Evolutionary conservation across 129 eudicot species (phyloP), one percentile per base, ranked within the genome.

Genomic region (Tagetes patula): DNA sequence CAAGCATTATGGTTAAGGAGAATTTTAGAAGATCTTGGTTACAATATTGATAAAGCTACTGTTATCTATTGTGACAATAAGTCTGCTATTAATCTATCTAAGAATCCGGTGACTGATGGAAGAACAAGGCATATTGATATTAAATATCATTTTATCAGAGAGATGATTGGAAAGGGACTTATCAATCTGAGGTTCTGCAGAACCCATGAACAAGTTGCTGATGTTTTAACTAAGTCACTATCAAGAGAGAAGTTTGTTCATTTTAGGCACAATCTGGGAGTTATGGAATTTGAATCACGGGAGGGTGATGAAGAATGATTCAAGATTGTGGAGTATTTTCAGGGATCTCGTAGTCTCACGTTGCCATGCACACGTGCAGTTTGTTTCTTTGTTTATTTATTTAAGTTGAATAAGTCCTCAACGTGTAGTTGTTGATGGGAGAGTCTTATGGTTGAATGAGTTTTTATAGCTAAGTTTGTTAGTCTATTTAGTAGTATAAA

Each of bases 41-140:
- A 1, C 11, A 0, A 2, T 0, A 13, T 8, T 1, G 0, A 0
- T 0, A 0, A 47, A 12, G 0, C 53, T 0, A 48, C 53, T 0
- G 3, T 6, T 9, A 2, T 11, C 1, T 48, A 48, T 9, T 48
- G 20, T 48, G 53, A 48, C 11, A 48, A 48, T 2, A 48, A 48
- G 52, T 12, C 10, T 3, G 2, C 53, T 0, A 48, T 48, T 6
- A 11, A 10, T 48, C 1, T 48, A 0, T 41, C 45, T 20, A 41
- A 41, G 45, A 47, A 47, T 10, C 52, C 14, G 14, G 52, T 47
- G 9, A 41, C 1, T 6, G 7, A 41, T 41, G 7, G 46, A 6
- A 41, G 9, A 8, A 4, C 46, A 41, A 41, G 7, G 7, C 46
- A 41, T 5, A 41, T 41, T 6, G 52, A 47, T 0, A 3, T 47